Base-by-base conservation (phyloP, 2,329 filamentous ascomycete species). In the Colletotrichum noveboracense region DNA sequence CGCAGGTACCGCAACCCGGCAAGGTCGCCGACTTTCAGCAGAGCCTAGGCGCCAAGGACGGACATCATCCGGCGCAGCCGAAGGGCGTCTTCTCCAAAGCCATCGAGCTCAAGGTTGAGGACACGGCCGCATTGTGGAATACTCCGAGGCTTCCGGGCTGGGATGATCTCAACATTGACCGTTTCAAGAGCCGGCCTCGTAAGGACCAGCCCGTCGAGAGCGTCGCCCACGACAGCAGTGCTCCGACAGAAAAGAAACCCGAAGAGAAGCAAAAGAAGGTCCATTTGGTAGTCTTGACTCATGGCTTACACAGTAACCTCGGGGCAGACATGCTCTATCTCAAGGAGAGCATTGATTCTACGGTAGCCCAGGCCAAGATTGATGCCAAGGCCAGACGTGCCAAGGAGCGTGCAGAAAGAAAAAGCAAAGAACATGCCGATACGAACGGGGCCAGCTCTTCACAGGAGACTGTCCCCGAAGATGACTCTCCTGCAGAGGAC, bases 311-410 rank as follows among this genome's bases (percentile, higher is more conserved):
- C 84, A 98, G 96, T 85, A 99, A 99, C 83, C 89, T 98, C 14
- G 95, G 97, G 7, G 94, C 96, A 26, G 97, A 99, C 83, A 98
- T 99, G 97, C 88, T 99, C 24, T 99, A 95, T 82, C 86, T 99
- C 83, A 99, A 99, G 82, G 97, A 99, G 85, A 98, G 95, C 84
- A 98, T 99, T 77, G 97, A 99, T 85, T 92, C 93, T 32, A 93
- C 95, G 4, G 94, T 93, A 6, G 93, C 88, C 79, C 92, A 96
- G 82, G 94, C 95, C 32, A 93, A 93, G 79, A 86, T 92, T 66
- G 93, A 95, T 83, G 91, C 93, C 48, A 93, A 89, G 82, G 89
- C 87, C 66, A 89, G 94, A 74, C 91, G 89, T 79, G 88, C 87
- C 71, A 88, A 85, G 79, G 86, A 90, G 80, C 84, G 87, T 81